These are phyloP conservation scores for Dipodascus geniculatus DNA, from an alignment of 805 yeast species.

Conservation along the genomic window DNA sequence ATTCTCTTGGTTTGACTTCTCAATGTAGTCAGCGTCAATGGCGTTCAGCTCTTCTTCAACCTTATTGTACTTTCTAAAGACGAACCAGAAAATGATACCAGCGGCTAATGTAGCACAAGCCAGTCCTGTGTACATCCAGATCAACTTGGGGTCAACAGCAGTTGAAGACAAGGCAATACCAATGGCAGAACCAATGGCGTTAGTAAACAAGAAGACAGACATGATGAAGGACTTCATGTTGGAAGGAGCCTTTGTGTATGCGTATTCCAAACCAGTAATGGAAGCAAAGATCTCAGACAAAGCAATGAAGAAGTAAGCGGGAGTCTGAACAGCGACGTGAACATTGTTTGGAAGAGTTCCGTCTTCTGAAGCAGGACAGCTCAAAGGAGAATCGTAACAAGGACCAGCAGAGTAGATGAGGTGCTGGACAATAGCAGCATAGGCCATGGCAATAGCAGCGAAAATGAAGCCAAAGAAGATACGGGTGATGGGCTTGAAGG, in stretches of 20 bases:
- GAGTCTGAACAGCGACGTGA: slow-evolving; percentile 62
- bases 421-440: slow-evolving; percentile 67
- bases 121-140: slow-evolving; percentile 58
- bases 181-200: slow-evolving; percentile 67
- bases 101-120: slow-evolving; percentile 46
- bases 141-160: slow-evolving; percentile 55
- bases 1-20: slow-evolving; percentile 13
- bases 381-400: slow-evolving; percentile 51
- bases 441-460: slow-evolving; percentile 54
- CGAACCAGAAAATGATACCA: slow-evolving; percentile 51
- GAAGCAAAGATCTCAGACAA: slow-evolving; percentile 70
- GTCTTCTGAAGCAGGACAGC: slow-evolving; percentile 31
- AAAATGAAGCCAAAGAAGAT: slow-evolving; percentile 60
- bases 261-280: slow-evolving; percentile 73
- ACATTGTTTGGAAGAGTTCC: slow-evolving; percentile 36
- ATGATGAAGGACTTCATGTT: slow-evolving; percentile 54
- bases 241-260: slow-evolving; percentile 71
- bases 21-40: slow-evolving; percentile 31
- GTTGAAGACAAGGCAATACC: slow-evolving; percentile 64
- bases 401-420: slow-evolving; percentile 61
- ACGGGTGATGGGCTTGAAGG: slow-evolving; percentile 60
- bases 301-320: slow-evolving; percentile 63
- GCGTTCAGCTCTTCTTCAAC: slow-evolving; percentile 47
- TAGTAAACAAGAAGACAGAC: slow-evolving; percentile 52
- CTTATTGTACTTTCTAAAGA: slow-evolving; percentile 42